Evolutionary conservation across 2,329 filamentous ascomycete species (phyloP), one percentile per base, ranked within the genome.

Genomic region (Aureobasidium sp.): DNA sequence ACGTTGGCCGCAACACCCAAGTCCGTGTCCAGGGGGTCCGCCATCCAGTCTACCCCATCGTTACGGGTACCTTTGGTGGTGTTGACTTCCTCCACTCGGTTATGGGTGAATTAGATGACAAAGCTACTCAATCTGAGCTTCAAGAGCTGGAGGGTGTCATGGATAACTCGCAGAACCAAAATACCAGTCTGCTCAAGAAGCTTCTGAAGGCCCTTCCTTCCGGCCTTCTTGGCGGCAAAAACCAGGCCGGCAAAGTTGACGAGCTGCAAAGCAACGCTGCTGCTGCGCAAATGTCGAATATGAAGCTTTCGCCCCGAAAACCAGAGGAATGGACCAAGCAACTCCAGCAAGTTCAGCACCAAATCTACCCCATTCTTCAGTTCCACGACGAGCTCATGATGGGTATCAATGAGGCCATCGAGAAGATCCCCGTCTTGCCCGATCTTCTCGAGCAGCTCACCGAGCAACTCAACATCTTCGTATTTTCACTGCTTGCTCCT

Each of bases 331-430:
- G 90, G 76, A 91, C 91, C 15, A 71, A 73, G n/a, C 90, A 95
- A 72, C 79, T 95, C 67, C 79, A 86, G 66, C 80, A 90, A 64
- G 80, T 91, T 55, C 88, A 87, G 66, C 78, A 82, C 71, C 87
- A 96, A 74, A 87, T 97, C 67, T 93, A 93, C 79, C 92, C 93
- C 1, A 88, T 91, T 65, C 88, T 97, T 63, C 83, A 96, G 73
- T 96, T 91, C 79, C 92, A 97, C 70, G 92, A 97, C 72, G 86
- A 93, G 54, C 79, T 96, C 63, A 86, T 97, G 81, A 86, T 93
- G 77, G 77, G 76, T 55, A 92, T 97, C 69, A 84, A 84, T 50
- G 79, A 87, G 68, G 86, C 90, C 13, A 86, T 96, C 63, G 89
- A 95, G 74, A 86, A 89, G 66, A 91, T 97, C 44, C 92, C 92